Base-by-base conservation (phyloP, 176 grass and related monocot species). In the Thinopyrum elongatum region DNA sequence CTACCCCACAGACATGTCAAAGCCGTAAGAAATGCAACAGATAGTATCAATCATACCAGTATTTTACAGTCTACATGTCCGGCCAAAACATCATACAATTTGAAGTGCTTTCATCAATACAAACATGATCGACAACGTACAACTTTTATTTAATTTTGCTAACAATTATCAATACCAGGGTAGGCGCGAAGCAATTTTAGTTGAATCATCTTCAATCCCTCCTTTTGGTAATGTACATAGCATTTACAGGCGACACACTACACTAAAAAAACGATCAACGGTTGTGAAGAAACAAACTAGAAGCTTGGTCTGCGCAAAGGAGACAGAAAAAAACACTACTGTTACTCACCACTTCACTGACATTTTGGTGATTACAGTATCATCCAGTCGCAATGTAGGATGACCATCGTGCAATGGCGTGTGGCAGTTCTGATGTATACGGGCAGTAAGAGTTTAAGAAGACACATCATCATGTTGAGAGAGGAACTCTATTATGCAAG, bases 401-500 rank as follows among this genome's bases (percentile, higher is more conserved):
- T 72, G 79, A 33, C 65, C 38, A 72, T 31, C 11, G 6, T 55
- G 19, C 21, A 38, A 64, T 26, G n/a, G 4, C 19, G 41, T 7
- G 84, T 58, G 26, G n/a, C 10, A 58, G 30, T 12, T 85, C 38
- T 60, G 23, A 8, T 1, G n/a, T 69, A 62, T 22, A 31, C 2
- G 17, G 10, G 5, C 53, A 38, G 19, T 49, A n/a, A 23, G 53
- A 72, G 59, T 80, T 88, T 84, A 90, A 53, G 86, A 87, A 39
- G 82, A 87, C 53, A 74, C 53, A 86, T 86, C 14, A 84, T 99
- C 97, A n/a, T 99, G 94, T 46, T 80, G 65, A 83, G 92, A 90
- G 81, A 99, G 92, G 83, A 99, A 99, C 74, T 96, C 80, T 89
- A 90, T 86, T 57, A 99, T 93, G 66, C 88, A 96, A 8, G 97